Evolutionary conservation across 2,329 filamentous ascomycete genomes (phyloP), one percentile per base, ranked within the genome.

Genomic region (Camillea tinctor): DNA sequence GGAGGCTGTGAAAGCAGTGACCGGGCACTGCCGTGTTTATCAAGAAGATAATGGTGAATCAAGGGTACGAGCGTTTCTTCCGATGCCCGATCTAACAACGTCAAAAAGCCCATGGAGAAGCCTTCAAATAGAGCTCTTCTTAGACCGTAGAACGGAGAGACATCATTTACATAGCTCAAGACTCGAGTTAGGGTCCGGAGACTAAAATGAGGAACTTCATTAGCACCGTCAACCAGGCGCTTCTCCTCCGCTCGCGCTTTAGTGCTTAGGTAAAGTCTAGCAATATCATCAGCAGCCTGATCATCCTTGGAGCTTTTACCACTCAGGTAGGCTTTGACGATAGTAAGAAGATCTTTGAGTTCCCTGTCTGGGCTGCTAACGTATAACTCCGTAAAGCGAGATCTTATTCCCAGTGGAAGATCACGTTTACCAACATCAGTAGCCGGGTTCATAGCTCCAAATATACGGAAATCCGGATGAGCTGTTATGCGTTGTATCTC

Each of bases 361-460:
- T 97, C 91, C 60, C 83, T 87, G 72, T 99, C 95, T 0, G 95
- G 94, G 66, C 92, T 95, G 57, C 92, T 87, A 22, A 99, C 93
- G 72, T 96, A 99, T 21, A 99, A 82, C 74, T 99, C 95, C 0
- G 95, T 98, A 72, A 99, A 99, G 54, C 93, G 86, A 8, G 93
- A 96, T 58, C 94, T 84, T 50, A 98, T 86, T 1, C 94, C 93
- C 57, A 91, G 87, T 0, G 94, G 93, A 17, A 99, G 80, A 74
- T 99, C 95, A 58, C 94, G 89, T 77, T 99, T 99, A 62, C 96
- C 95, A 58, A 97, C 88, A 78, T 99, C 95, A 2, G 95, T 99
- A 4, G 95, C 95, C 26, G 95, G 95, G 71, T 99, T 99, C 95
- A 99, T 99, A 24, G 96, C 95, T 55, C 92, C 96, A 72, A 99